phyloP scores from a whole-genome alignment of 495 filamentous ascomycete species.

The Penicillium bialowiezense region DNA sequence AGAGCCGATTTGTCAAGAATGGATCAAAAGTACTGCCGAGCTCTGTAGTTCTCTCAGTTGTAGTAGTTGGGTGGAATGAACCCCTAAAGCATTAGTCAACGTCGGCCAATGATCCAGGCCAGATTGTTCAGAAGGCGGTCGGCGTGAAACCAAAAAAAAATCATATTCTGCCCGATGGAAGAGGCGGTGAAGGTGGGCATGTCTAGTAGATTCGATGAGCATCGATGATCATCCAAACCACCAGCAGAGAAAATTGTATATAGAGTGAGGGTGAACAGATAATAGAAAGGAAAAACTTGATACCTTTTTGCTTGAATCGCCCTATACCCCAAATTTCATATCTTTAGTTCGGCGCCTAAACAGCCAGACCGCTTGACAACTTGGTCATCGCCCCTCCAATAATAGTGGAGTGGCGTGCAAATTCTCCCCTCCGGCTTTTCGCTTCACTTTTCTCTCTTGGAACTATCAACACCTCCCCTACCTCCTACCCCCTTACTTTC shows the following conservation, averaged over 20 bases:
- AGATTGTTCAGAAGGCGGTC: conserved; percentile 13
- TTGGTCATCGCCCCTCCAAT: conserved; percentile 25
- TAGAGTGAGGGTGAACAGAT: conserved; percentile 2
- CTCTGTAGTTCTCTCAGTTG: too few relatives aligned
- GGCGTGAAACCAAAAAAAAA: background rate
- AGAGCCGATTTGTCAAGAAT: too few relatives aligned
- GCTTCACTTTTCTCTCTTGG: conserved; percentile 22
- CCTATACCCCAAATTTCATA: conserved; percentile 1
- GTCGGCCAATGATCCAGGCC: background rate
- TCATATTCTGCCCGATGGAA: conserved; percentile 21
- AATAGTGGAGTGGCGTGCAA: conserved; percentile 40
- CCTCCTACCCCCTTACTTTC: conserved; percentile 14
- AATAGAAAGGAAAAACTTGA: background rate
- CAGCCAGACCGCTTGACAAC: conserved; percentile 16
- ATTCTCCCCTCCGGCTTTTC: conserved; percentile 40
- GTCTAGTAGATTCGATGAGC: conserved; percentile 40
- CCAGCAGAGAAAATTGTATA: conserved; percentile 15
- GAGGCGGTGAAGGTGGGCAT: conserved; percentile 30
- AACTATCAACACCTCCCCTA: conserved; percentile 16
- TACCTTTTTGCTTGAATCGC: background rate
- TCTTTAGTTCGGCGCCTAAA: conserved; percentile 2
- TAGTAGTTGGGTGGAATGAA: too few relatives aligned
- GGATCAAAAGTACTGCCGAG: too few relatives aligned
- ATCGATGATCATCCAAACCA: conserved; percentile 30
- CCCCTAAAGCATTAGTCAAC: too few relatives aligned